Evolutionary conservation across 257 asterid species (phyloP).

Genomic region (Nicotiana noctiflora): DNA sequence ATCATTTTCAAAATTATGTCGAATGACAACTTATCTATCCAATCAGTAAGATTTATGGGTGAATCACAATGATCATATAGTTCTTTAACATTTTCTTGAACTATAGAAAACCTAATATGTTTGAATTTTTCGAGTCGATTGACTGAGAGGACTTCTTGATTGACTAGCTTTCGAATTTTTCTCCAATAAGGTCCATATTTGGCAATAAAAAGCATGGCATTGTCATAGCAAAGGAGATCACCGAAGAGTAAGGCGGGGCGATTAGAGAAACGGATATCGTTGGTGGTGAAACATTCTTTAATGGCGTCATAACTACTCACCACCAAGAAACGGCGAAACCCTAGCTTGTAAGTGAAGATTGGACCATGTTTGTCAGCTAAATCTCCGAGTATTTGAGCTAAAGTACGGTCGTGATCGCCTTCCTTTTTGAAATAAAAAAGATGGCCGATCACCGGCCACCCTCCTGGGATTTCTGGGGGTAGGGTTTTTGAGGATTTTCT

Average conservation of each 20-base stretch:
- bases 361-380: slow-evolving; percentile 27
- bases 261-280: slow-evolving; percentile 10
- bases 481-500: background rate
- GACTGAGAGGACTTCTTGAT: slow-evolving; percentile 7
- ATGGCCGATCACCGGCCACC: background rate
- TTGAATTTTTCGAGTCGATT: background rate
- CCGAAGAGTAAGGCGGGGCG: slow-evolving; percentile 4
- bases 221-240: slow-evolving; percentile 13
- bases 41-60: slow-evolving; percentile 4
- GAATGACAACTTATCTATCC: slow-evolving; percentile 7
- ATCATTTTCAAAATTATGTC: slow-evolving; percentile 12
- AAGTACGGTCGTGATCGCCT: background rate
- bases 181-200: slow-evolving; percentile 21
- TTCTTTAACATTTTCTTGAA: background rate
- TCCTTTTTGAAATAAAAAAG: background rate
- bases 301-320: slow-evolving; percentile 16
- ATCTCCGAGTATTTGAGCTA: background rate
- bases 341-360: slow-evolving; percentile 14
- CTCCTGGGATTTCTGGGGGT: background rate
- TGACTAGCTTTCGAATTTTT: slow-evolving; percentile 12
- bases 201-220: slow-evolving; percentile 20
- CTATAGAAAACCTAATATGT: background rate
- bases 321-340: slow-evolving; percentile 13
- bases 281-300: slow-evolving; percentile 20
- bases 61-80: background rate